Base-by-base conservation (phyloP, 331 rosid species). In the Saraca asoca region DNA sequence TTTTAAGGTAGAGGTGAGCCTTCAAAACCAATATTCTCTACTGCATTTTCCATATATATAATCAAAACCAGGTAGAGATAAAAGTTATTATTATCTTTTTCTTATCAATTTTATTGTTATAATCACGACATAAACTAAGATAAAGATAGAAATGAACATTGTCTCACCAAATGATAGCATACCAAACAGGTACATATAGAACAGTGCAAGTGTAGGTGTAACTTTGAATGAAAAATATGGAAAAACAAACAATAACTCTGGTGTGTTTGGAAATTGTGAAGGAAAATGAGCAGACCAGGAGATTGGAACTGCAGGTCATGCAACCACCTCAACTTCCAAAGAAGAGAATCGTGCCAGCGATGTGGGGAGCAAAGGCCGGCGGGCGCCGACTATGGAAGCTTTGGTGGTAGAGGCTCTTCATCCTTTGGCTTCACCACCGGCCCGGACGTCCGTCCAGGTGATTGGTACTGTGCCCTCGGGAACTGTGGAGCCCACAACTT, bases 231-330 rank as follows among this genome's bases (percentile, higher is more conserved):
- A 24, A 1, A 24, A 24, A 24, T 24, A 24, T 24, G 3, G 2
- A 24, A 24, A 24, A 24, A 24, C 3, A 24, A 24, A 24, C 3
- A 24, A 24, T 24, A 3, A 24, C 31, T 1, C 31, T 24, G 1
- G 3, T 24, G 31, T 24, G 31, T 34, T 51, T 65, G 15, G 53
- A 48, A 62, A 34, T 4, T 33, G 34, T 38, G 70, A 12, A 67
- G 66, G 35, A 65, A 60, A 49, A 91, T 91, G 97, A 91, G 69
- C 76, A 71, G 97, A 46, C 97, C 97, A 51, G 97, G 97, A 73
- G 97, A 91, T 74, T 91, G 97, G 97, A 91, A 86, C 79, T 91
- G 97, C 78, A 86, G 88, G 79, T 42, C 97, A 61, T 91, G 97
- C 91, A 81, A 72, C 87, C 89, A 91, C 75, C 80, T 91, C 34